phyloP scores from a whole-genome alignment of 2,329 filamentous ascomycete genomes.

The Talaromyces sp. region DNA sequence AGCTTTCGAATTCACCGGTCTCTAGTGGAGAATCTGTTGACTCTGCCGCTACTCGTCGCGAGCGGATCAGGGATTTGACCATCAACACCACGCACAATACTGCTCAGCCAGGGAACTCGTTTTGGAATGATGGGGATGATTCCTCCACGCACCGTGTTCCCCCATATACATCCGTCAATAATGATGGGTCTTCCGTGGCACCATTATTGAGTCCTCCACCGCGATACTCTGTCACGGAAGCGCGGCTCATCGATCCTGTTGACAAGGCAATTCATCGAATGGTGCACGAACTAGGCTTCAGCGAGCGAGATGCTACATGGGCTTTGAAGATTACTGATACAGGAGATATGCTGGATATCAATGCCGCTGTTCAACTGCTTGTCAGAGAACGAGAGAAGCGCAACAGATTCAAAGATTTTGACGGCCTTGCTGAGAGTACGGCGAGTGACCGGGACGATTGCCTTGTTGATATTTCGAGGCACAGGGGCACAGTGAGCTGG shows the following conservation, averaged over 20 bases:
- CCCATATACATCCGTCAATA: background rate
- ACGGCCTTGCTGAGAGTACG: slow-evolving; percentile 3
- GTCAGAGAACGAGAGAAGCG: slow-evolving; percentile 38
- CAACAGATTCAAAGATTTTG: slow-evolving; percentile 21
- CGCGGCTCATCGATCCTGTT: slow-evolving; percentile 48
- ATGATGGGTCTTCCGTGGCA: slow-evolving; percentile 18
- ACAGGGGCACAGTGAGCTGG: slow-evolving; percentile 33
- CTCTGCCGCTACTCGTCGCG: background rate
- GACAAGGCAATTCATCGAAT: slow-evolving; percentile 57
- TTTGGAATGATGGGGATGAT: slow-evolving; percentile 13
- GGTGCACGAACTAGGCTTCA: slow-evolving; percentile 58
- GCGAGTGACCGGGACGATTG: slow-evolving; percentile 7
- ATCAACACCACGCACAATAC: background rate
- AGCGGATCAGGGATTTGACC: background rate
- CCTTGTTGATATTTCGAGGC: slow-evolving; percentile 22
- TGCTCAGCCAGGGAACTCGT: background rate
- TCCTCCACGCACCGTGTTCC: slow-evolving; percentile 1
- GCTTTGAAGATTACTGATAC: slow-evolving; percentile 59
- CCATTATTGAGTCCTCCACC: slow-evolving; percentile 18
- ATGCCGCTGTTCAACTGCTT: slow-evolving; percentile 57
- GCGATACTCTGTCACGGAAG: slow-evolving; percentile 14
- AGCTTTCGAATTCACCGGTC: background rate
- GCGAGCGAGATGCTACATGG: slow-evolving; percentile 52
- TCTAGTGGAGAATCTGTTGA: slow-evolving; percentile 17
- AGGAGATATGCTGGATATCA: slow-evolving; percentile 57